A percentile compares a stretch with the other conserved stretches of the same genome.
These are phyloP conservation scores for Leccinum subatratum DNA, from an alignment of 1,284 basidiomycete genomes.

Conservation along the genomic window DNA sequence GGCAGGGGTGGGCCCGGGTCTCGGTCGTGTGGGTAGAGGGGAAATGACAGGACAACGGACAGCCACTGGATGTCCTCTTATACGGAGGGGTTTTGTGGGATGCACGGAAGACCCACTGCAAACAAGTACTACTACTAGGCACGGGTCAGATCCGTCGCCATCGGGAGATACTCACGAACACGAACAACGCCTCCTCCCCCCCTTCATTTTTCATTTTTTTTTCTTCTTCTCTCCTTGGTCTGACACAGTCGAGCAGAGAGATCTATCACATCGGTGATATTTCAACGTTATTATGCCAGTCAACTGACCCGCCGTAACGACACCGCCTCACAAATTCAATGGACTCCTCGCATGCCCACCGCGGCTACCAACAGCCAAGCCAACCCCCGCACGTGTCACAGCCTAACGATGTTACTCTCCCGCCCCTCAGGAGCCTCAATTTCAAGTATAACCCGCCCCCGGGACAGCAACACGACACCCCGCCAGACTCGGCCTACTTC, in stretches of 20 bases:
- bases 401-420: conserved; percentile 49
- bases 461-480: conserved; percentile 25
- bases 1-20: conserved; percentile 14
- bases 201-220: conserved; percentile 12
- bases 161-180: conserved; percentile 43
- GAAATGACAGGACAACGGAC: conserved; percentile 16
- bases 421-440: conserved; percentile 64
- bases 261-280: conserved; percentile 25
- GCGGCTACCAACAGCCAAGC: conserved; percentile 32
- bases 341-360: conserved; percentile 32
- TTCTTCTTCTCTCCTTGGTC: conserved; percentile 1
- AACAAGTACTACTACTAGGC: neutral
- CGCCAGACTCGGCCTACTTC: conserved; percentile 23
- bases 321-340: conserved; percentile 11
- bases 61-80: conserved; percentile 26
- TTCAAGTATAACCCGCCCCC: conserved; percentile 41
- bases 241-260: conserved; percentile 10
- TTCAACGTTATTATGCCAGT: conserved; percentile 19
- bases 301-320: conserved; percentile 9
- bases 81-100: conserved; percentile 6
- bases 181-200: neutral
- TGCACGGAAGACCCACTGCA: neutral
- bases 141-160: conserved; percentile 46
- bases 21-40: conserved; percentile 30
- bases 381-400: conserved; percentile 36